A percentile compares a stretch with the other conserved stretches of the same genome.
phyloP scores from a whole-genome alignment of 768 basidiomycete genomes.

The Coprinopsis cinerea region DNA sequence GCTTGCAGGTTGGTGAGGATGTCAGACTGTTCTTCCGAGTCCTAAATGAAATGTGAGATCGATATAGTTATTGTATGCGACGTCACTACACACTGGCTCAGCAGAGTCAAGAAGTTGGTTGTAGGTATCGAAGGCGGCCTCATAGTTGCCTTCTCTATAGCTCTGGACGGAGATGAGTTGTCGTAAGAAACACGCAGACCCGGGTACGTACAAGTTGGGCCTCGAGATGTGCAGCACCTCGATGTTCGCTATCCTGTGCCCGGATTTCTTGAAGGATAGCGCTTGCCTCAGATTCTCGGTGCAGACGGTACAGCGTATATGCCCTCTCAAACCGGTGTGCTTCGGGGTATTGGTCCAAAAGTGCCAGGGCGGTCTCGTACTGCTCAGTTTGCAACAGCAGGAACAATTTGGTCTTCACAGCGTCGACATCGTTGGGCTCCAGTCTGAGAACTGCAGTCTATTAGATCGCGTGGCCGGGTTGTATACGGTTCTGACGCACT shows the following conservation, averaged over 20 bases:
- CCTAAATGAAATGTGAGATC: constrained; percentile 31
- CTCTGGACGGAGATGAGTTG: constrained; percentile 34
- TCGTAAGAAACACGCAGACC: background rate
- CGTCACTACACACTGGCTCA: constrained; percentile 53
- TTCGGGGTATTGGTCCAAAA: constrained; percentile 38
- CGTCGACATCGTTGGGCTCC: constrained; percentile 62
- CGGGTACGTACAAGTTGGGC: constrained; percentile 71
- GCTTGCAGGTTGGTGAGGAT: constrained; percentile 82
- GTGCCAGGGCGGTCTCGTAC: constrained; percentile 59
- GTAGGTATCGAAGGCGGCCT: constrained; percentile 70
- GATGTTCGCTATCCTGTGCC: constrained; percentile 36
- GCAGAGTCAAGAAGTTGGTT: constrained; percentile 75
- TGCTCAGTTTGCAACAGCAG: constrained; percentile 83
- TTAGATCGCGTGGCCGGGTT: constrained; percentile 7
- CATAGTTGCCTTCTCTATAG: constrained; percentile 75
- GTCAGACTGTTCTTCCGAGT: constrained; percentile 84
- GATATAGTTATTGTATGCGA: background rate
- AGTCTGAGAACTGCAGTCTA: constrained; percentile 57
- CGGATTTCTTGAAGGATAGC: constrained; percentile 46
- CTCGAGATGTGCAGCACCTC: constrained; percentile 73
- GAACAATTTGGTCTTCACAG: constrained; percentile 80
- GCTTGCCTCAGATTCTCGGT: constrained; percentile 64
- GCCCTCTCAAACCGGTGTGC: constrained; percentile 60
- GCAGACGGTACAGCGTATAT: constrained; percentile 83
- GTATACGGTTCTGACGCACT: constrained; percentile 41